Conservation (phyloP, 306 rosid genomes). For the Dryas octopetala region DNA sequence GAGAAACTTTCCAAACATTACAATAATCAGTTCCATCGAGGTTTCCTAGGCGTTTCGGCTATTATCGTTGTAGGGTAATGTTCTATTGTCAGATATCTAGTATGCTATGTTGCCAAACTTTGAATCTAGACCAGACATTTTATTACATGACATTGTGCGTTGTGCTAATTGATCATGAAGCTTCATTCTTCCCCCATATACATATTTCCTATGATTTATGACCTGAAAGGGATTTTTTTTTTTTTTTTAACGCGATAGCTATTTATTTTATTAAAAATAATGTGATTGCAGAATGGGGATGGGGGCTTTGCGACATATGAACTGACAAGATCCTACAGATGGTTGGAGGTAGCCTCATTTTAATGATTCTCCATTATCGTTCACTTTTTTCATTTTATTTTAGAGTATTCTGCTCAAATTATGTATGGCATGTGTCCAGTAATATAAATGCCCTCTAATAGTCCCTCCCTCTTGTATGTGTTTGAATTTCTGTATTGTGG, state of each 20-base stretch:
- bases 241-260: not conserved
- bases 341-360: slow-evolving; percentile 81
- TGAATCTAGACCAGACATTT: too few species aligned
- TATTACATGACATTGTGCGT: not conserved
- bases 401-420: slow-evolving; percentile 20
- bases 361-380: not conserved
- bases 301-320: slow-evolving; percentile 94
- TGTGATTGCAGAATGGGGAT: slow-evolving; percentile 57
- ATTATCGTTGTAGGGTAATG: not conserved
- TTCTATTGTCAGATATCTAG: too few species aligned
- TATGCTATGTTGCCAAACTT: too few species aligned
- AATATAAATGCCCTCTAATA: slow-evolving; percentile 15
- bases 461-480: not conserved
- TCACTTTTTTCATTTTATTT: not conserved
- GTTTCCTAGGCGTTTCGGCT: not conserved
- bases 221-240: not conserved
- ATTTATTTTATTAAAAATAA: slow-evolving; percentile 10
- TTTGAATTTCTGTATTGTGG: not conserved
- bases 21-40: not conserved
- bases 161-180: not conserved
- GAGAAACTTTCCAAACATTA: not conserved
- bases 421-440: not conserved
- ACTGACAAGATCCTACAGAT: slow-evolving; percentile 80
- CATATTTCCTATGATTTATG: not conserved
- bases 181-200: not conserved